A percentile compares a stretch with the other conserved stretches of the same genome.
These are phyloP conservation scores for Colletotrichum lini DNA, from an alignment of 2,329 filamentous ascomycete genomes.

Conservation along the genomic window DNA sequence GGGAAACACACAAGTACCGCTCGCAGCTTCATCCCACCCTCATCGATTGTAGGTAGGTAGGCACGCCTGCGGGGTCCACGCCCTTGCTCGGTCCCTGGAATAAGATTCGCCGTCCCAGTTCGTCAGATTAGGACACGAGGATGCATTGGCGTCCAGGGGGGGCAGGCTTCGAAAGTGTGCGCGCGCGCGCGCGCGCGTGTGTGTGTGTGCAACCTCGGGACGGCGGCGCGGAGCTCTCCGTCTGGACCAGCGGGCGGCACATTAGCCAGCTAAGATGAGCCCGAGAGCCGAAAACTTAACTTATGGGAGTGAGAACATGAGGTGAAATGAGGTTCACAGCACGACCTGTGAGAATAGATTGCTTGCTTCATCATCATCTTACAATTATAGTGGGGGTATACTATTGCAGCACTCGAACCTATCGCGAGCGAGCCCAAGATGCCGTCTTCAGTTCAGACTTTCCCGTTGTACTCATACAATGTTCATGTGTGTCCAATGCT, in stretches of 20 bases:
- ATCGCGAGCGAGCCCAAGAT: conserved; percentile 13
- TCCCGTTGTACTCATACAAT: conserved; percentile 36
- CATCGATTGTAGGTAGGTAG: too few relatives aligned
- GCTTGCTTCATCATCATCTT: conserved; percentile 27
- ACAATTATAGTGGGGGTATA: conserved; percentile 33
- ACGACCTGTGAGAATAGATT: background rate
- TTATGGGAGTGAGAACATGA: conserved; percentile 13
- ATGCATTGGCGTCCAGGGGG: too few relatives aligned
- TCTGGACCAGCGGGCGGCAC: conserved; percentile 3
- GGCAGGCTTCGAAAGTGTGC: too few relatives aligned
- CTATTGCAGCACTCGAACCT: conserved; percentile 8
- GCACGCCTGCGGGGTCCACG: background rate
- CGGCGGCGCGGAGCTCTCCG: background rate
- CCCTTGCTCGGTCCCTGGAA: conserved; percentile 15
- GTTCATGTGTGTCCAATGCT: background rate
- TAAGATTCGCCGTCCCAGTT: conserved; percentile 27
- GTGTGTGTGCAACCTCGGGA: too few relatives aligned
- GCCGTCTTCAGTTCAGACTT: conserved; percentile 14
- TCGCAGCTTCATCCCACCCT: background rate
- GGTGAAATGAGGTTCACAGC: background rate
- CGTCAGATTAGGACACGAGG: conserved; percentile 19
- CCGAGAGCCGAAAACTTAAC: conserved; percentile 9
- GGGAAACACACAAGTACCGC: background rate
- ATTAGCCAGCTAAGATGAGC: too few relatives aligned
- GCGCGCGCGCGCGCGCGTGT: too few relatives aligned